Conservation (phyloP, 1,139 yeast species). For the Ogataea hybrid region DNA sequence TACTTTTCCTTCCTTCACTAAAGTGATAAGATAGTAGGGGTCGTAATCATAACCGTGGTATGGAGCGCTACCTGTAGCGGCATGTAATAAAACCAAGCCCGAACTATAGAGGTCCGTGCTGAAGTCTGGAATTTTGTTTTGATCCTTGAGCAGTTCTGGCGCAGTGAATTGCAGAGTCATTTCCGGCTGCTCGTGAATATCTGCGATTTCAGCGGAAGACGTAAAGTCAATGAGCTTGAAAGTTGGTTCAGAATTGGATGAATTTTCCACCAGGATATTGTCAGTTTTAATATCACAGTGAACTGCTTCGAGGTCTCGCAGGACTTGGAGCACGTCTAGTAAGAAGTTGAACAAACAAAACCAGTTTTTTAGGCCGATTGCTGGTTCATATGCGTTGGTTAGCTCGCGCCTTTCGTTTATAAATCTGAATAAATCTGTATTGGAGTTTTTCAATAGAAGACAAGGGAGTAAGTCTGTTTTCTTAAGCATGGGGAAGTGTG, state of each 20-base stretch:
- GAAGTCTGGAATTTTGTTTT: constrained; percentile 25
- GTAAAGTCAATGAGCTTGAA: constrained; percentile 40
- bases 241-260: constrained; percentile 5
- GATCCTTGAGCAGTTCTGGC: constrained; percentile 33
- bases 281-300: constrained; percentile 39
- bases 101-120: constrained; percentile 35
- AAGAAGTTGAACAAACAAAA: constrained; percentile 31
- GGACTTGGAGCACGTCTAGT: constrained; percentile 25
- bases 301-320: constrained; percentile 29
- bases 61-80: constrained; percentile 36
- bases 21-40: constrained; percentile 26
- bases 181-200: constrained; percentile 30
- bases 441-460: constrained; percentile 29
- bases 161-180: constrained; percentile 37
- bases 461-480: constrained; percentile 32
- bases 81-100: constrained; percentile 34
- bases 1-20: constrained; percentile 27
- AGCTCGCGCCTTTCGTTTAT: constrained; percentile 12
- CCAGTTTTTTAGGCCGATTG: constrained; percentile 30
- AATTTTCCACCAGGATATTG: constrained; percentile 30
- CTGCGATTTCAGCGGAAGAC: constrained; percentile 27
- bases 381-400: constrained; percentile 16
- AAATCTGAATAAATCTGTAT: constrained; percentile 25
- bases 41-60: constrained; percentile 28
- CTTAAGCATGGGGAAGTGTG: constrained; percentile 24